Evolutionary conservation across 2,329 filamentous ascomycete genomes (phyloP), one percentile per base, ranked within the genome.

Genomic region (Remersonia thermophila): DNA sequence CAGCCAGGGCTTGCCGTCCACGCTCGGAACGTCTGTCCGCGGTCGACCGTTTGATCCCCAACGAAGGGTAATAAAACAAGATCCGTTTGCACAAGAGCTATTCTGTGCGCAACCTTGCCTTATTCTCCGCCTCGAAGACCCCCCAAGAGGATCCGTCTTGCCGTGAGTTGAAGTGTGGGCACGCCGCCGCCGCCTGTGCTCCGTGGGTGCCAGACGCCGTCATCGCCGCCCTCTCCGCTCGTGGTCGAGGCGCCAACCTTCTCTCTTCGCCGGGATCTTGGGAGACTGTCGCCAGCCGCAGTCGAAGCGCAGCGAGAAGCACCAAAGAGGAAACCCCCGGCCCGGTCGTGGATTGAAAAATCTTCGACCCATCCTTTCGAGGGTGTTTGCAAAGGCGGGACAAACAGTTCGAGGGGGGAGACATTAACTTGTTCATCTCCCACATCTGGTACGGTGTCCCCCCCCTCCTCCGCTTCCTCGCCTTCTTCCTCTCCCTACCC

Each of bases 391-490:
- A 30, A n/a, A 23, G 20, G 20, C 20, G 20, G 5, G 35, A 33
- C 41, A 55, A 56, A 55, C 61, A 60, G 53, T 44, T 56, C 62
- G 61, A 65, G 67, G 84, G n/a, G 85, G 83, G 86, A 93, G 81
- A 86, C 86, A 93, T 94, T 94, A 63, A 80, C 60, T 94, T 93
- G 86, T 93, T 85, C 68, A 83, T 93, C 86, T 93, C 85, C 82
- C 74, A 63, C 73, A 71, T 60, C 73, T 66, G 71, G 74, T 79
- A 77, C 61, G 69, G 40, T 36, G 36, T 39, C 31, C 15, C 15
- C 29, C 30, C 11, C 17, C 13, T 1, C n/a, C 10, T n/a, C 10
- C 20, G n/a, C n/a, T n/a, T n/a, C n/a, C n/a, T n/a, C n/a, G n/a
- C n/a, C n/a, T n/a, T n/a, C n/a, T n/a, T n/a, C 31, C 15, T 14